phyloP scores from a whole-genome alignment of 2,329 filamentous ascomycete species.

The Epichloe baconii region DNA sequence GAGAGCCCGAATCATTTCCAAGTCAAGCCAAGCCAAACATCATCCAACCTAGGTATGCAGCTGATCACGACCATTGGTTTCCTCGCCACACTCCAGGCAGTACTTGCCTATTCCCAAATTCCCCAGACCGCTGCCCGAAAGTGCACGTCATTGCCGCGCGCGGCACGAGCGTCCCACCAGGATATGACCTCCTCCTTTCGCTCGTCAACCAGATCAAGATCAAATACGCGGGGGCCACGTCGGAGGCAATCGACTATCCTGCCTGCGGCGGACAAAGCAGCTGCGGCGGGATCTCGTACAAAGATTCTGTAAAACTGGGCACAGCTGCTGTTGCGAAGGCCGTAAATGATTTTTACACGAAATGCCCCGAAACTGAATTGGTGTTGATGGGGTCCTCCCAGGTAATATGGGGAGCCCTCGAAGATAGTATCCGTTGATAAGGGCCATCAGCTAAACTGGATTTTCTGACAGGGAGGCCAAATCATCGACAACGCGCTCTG shows the following conservation, averaged over 20 bases:
- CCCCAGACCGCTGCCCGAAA: background rate
- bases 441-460: background rate
- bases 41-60: background rate
- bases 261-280: constrained; percentile 47
- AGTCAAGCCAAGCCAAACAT: no score
- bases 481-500: constrained; percentile 52
- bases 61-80: background rate
- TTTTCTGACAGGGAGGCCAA: constrained; percentile 37
- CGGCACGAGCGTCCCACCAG: constrained; percentile 35
- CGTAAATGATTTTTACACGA: constrained; percentile 43
- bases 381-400: constrained; percentile 51
- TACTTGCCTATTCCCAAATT: background rate
- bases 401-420: constrained; percentile 18
- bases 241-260: constrained; percentile 44
- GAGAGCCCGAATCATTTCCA: no score
- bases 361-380: constrained; percentile 43
- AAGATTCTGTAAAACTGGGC: constrained; percentile 23
- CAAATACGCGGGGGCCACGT: constrained; percentile 35
- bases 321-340: background rate
- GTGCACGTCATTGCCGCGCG: constrained; percentile 34
- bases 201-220: constrained; percentile 36
- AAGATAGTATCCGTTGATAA: background rate
- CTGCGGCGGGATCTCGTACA: constrained; percentile 47
- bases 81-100: background rate
- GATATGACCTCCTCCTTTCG: constrained; percentile 36